Conservation (phyloP, 2,329 filamentous ascomycete genomes). For the Colletotrichum echinochloae region DNA sequence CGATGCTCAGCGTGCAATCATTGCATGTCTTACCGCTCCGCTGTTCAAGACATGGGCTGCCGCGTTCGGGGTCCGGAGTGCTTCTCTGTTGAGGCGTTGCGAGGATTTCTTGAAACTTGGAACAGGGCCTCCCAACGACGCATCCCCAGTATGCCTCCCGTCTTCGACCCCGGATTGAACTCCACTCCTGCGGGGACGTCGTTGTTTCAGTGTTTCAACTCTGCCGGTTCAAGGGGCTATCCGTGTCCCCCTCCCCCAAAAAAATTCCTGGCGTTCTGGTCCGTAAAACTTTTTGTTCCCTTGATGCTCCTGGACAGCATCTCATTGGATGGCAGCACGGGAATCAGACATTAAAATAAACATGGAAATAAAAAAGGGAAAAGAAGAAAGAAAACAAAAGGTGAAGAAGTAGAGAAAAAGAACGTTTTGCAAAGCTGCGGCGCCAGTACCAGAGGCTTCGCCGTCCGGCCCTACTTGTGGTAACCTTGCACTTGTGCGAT, state of each 20-base stretch:
- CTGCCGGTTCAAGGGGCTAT: constrained; percentile 27
- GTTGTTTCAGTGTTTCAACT: constrained; percentile 42
- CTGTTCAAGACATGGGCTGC: background rate
- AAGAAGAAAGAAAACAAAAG: background rate
- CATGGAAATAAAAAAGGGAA: background rate
- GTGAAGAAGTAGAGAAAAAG: background rate
- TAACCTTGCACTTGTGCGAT: constrained; percentile 3
- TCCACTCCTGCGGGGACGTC: constrained; percentile 33
- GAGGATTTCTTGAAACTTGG: constrained; percentile 25
- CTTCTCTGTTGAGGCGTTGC: constrained; percentile 4
- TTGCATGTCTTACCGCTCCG: constrained; percentile 10
- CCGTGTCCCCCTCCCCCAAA: too few relatives aligned
- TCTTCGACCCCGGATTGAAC: constrained; percentile 35
- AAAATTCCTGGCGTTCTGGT: constrained; percentile 21
- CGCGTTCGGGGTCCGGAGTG: background rate
- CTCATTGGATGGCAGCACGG: constrained; percentile 13
- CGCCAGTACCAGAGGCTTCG: background rate
- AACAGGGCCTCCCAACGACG: constrained; percentile 1
- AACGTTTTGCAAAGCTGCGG: background rate
- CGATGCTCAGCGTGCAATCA: background rate
- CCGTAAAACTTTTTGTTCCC: constrained; percentile 7
- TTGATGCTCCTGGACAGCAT: background rate
- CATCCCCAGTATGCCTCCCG: constrained; percentile 24
- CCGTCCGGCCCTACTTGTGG: background rate
- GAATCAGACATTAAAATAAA: background rate